Evolutionary conservation across 495 filamentous ascomycete species (phyloP), one percentile per base, ranked within the genome.

Genomic region (Amphirosellinia nigrospora): DNA sequence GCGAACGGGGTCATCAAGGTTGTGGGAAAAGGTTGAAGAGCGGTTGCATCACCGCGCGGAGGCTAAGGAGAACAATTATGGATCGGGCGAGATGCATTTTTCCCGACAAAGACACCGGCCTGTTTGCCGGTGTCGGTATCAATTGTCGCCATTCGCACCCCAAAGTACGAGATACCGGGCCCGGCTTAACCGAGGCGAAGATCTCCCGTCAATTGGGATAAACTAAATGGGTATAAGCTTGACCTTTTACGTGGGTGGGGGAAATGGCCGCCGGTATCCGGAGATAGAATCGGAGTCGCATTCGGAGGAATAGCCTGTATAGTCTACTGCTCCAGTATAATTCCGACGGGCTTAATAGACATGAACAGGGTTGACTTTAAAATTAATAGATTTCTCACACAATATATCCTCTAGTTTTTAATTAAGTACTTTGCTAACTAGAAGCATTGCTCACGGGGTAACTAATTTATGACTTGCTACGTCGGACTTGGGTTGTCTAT

Each of bases 1-100:
- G n/a, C n/a, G 21, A 34, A 4, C 7, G 34, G n/a, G n/a, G 19
- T 58, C 13, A 15, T 23, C 28, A 23, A 16, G 39, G 55, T 60
- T 32, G 32, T 6, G 30, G 9, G 46, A 39, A 46, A n/a, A 46
- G 23, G 43, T 60, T 34, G 32, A 50, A 46, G 55, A 30, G 38
- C 36, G 2, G 38, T 50, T 39, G 41, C 55, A 52, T 62, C 38
- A 23, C 46, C 26, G 43, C 45, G 61, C 28, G 28, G n/a, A 26
- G 36, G 32, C 58, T 36, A 61, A 61, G 58, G 58, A 41, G 21
- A 50, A 50, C 16, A 62, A 64, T 50, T 64, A 50, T 64, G 43
- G 61, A 64, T 23, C 61, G 39, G 39, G 59, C 59, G 26, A 19
- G 39, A 28, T 62, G 61, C 23, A 11, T 36, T 15, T 50, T 21